Percentiles rank a stretch among this genome's conserved stretches.
Conservation (phyloP, 169 alveolate species). For the Plasmodium malariae region DNA sequence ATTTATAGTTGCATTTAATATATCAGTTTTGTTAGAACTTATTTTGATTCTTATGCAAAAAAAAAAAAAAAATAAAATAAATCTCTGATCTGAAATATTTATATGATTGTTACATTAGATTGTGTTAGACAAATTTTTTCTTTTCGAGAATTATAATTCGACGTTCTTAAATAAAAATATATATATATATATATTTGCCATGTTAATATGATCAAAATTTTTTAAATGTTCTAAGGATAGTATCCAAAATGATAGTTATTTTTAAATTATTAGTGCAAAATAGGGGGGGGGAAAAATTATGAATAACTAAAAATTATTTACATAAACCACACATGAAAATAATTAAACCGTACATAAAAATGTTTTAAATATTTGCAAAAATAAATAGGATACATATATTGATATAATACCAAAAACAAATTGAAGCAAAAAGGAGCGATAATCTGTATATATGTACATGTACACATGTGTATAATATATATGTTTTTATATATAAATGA, state of each 20-base stretch:
- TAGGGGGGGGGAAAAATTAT: background rate
- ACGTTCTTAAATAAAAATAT: background rate
- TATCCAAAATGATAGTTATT: background rate
- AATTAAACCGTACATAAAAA: slow-evolving; percentile 6
- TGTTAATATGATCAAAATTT: slow-evolving; percentile 1
- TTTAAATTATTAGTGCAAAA: slow-evolving; percentile 7
- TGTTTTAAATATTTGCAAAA: background rate
- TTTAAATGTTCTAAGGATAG: background rate
- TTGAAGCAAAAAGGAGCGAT: background rate
- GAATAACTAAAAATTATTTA: slow-evolving; percentile 18
- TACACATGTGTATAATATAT: background rate
- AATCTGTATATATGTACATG: background rate
- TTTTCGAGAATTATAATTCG: background rate
- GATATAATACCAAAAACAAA: slow-evolving; percentile 2
- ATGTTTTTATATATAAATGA: too few relatives aligned
- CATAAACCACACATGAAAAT: background rate
- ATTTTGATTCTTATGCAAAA: background rate
- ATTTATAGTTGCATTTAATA: background rate
- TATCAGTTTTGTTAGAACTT: background rate
- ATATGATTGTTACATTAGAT: background rate
- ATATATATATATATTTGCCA: background rate
- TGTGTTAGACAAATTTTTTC: background rate
- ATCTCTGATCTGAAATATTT: background rate
- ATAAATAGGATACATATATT: background rate
- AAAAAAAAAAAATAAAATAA: background rate